Percentiles rank a stretch among this genome's conserved stretches.
phyloP scores from a whole-genome alignment of 192 early-diverging fungal genomes.

The Umbelopsis vinacea region DNA sequence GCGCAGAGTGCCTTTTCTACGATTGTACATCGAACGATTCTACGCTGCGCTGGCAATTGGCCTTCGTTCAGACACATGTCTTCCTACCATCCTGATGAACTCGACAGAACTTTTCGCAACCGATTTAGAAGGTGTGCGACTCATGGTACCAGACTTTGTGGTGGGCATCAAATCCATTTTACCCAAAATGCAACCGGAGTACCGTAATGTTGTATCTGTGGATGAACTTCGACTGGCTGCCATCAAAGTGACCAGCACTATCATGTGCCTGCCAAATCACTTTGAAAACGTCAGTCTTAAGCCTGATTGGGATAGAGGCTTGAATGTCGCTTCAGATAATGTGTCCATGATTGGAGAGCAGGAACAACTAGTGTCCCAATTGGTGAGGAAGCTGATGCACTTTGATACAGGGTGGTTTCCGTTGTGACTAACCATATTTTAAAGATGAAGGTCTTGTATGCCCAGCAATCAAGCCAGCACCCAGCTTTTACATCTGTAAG shows the following conservation, averaged over 20 bases:
- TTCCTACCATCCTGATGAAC: conserved; percentile 74
- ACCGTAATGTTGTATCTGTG: conserved; percentile 41
- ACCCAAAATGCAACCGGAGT: conserved; percentile 47
- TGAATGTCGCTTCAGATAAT: conserved; percentile 44
- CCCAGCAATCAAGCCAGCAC: conserved; percentile 20
- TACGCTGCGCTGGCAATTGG: conserved; percentile 70
- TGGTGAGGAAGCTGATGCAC: conserved; percentile 41
- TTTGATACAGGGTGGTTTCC: not conserved
- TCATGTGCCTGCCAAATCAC: conserved; percentile 72
- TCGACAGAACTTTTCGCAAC: conserved; percentile 63
- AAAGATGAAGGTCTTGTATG: conserved; percentile 44
- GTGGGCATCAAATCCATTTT: conserved; percentile 67
- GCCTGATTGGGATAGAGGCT: conserved; percentile 52
- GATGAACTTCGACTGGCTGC: conserved; percentile 74
- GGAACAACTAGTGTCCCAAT: conserved; percentile 54
- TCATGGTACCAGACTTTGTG: conserved; percentile 77
- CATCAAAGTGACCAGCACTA: conserved; percentile 61
- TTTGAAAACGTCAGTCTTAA: conserved; percentile 66
- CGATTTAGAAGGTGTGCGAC: conserved; percentile 72
- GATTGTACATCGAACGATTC: conserved; percentile 73
- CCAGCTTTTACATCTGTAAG: conserved; percentile 37
- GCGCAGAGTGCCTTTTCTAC: conserved; percentile 54
- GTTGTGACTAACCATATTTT: not conserved
- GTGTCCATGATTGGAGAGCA: conserved; percentile 41
- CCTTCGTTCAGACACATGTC: conserved; percentile 57